Conservation (phyloP, 306 rosid species). For the Rubus idaeus region DNA sequence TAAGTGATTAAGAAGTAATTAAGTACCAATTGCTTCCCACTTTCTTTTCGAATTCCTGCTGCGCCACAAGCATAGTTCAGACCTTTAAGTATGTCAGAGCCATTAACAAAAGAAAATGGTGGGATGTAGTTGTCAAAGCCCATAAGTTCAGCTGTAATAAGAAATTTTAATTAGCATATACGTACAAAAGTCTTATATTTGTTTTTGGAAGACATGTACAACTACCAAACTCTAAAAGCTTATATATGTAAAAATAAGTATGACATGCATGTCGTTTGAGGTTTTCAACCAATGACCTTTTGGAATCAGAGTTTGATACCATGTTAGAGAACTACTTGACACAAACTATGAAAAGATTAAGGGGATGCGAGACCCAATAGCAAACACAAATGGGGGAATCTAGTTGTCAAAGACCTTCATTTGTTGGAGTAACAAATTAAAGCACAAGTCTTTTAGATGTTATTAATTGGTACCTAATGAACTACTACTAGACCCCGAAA, state of each 20-base stretch:
- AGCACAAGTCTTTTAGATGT: background rate
- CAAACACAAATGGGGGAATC: background rate
- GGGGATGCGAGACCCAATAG: background rate
- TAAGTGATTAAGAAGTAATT: background rate
- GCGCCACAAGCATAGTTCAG: slow-evolving; percentile 77
- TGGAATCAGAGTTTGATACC: background rate
- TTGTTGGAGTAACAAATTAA: background rate
- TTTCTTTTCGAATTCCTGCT: slow-evolving; percentile 50
- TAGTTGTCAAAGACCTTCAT: background rate
- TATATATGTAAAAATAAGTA: background rate
- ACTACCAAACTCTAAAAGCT: background rate
- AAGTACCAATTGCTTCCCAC: slow-evolving; percentile 36
- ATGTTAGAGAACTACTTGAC: background rate
- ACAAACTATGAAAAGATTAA: background rate
- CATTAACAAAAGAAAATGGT: slow-evolving; percentile 36
- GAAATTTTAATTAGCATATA: background rate
- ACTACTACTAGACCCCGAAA: background rate
- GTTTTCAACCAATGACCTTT: background rate
- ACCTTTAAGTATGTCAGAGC: slow-evolving; percentile 38
- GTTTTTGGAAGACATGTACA: too few species aligned
- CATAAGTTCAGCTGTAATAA: slow-evolving; percentile 53
- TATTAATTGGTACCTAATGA: background rate
- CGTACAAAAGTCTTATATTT: background rate
- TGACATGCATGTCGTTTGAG: background rate
- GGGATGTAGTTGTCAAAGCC: slow-evolving; percentile 52